Evolutionary conservation across 768 basidiomycete genomes (phyloP), one percentile per base, ranked within the genome.

Genomic region (Phallus indusiatus): DNA sequence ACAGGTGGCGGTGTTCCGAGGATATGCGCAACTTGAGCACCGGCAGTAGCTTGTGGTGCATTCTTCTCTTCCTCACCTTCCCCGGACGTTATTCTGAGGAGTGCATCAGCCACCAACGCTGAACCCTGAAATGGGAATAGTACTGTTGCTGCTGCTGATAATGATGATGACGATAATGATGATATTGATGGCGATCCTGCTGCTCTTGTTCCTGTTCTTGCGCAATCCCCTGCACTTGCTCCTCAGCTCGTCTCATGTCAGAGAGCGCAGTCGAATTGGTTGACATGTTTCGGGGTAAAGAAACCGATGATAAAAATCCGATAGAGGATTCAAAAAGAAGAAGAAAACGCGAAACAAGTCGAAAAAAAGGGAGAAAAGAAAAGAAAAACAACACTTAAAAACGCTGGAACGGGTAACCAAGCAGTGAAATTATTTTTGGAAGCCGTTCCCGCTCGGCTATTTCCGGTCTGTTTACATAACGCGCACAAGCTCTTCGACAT

Each of bases 1-100:
- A 81, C 78, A 56, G 72, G 73, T 59, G 71, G 72, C 59, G 72
- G 65, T 0, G 70, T 63, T 60, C 66, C 70, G 60, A 63, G 49
- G 18, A 22, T 34, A 22, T 51, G 21, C 28, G 50, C 50, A 22
- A 22, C 21, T 51, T 16, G 28, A 28, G 28, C 28, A 28, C 28
- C 28, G 28, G 28, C 21, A 51, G 14, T 34, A 5, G 5, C 50
- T 20, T 34, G 50, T 22, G 4, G 28, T n/a, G n/a, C 47, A 24
- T n/a, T 48, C n/a, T 21, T n/a, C 34, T 34, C 56, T 17, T 12
- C 16, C 22, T n/a, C 42, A 51, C 50, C 57, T 48, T 1, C 35
- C 16, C 7, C 18, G 20, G 48, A 18, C 33, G 47, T 24, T 46
- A 59, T 37, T 48, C 57, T 59, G 57, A 59, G 36, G 57, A 42